phyloP scores from a whole-genome alignment of 257 asterid genomes.

The Plantago ovata region DNA sequence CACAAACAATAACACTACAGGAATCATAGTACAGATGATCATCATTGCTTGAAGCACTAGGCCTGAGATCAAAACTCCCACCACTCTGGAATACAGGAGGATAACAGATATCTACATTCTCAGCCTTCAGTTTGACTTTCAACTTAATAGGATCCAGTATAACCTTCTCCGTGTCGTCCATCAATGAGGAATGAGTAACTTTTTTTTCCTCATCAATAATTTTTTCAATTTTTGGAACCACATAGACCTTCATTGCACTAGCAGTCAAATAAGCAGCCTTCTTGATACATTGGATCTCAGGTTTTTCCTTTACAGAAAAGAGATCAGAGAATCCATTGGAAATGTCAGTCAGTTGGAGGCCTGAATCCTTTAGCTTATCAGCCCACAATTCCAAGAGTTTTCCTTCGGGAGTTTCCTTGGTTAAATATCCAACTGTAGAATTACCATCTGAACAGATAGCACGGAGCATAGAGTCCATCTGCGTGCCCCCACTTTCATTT shows the following conservation, averaged over 20 bases:
- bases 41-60: conserved; percentile 68
- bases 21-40: conserved; percentile 53
- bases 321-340: conserved; percentile 58
- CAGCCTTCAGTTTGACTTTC: conserved; percentile 65
- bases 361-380: conserved; percentile 46
- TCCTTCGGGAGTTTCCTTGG: conserved; percentile 68
- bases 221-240: conserved; percentile 58
- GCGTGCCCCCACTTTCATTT: conserved; percentile 44
- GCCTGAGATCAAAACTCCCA: conserved; percentile 62
- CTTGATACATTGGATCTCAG: conserved; percentile 49
- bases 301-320: conserved; percentile 56
- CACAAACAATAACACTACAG: conserved; percentile 61
- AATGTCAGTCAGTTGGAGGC: conserved; percentile 40
- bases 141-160: conserved; percentile 60
- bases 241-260: conserved; percentile 53
- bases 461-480: conserved; percentile 41
- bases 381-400: conserved; percentile 52
- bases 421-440: conserved; percentile 40
- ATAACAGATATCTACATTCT: conserved; percentile 77
- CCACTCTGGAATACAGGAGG: conserved; percentile 90
- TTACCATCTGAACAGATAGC: conserved; percentile 30
- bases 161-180: conserved; percentile 75
- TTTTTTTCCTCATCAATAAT: conserved; percentile 70
- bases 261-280: conserved; percentile 68
- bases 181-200: conserved; percentile 56